These are phyloP conservation scores for Verticillium tricorpus DNA, from an alignment of 2,329 filamentous ascomycete genomes.

Conservation along the genomic window DNA sequence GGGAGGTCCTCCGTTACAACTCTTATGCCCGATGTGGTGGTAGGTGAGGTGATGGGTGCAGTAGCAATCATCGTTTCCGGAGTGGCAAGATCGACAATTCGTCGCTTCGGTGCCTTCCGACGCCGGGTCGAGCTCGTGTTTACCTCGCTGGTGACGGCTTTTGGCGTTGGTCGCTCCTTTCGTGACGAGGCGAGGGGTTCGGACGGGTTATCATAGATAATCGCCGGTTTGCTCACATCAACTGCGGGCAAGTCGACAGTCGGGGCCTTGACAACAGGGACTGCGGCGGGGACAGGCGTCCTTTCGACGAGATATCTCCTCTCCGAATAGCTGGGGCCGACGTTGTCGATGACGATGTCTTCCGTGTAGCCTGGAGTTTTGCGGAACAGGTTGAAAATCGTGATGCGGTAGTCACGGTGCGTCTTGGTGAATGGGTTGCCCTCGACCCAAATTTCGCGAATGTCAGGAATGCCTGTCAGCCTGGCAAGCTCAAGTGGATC, in stretches of 20 bases:
- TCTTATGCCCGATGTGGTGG: constrained; percentile 4
- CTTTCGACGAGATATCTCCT: constrained; percentile 80
- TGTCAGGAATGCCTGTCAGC: constrained; percentile 83
- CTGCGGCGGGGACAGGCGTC: constrained; percentile 67
- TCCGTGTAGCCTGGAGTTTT: constrained; percentile 84
- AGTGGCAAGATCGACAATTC: constrained; percentile 61
- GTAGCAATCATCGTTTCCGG: constrained; percentile 29
- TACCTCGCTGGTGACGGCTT: constrained; percentile 52
- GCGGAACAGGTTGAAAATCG: constrained; percentile 94
- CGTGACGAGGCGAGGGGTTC: constrained; percentile 46
- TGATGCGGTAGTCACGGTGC: constrained; percentile 78
- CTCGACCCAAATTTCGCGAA: constrained; percentile 87
- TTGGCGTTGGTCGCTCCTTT: constrained; percentile 54
- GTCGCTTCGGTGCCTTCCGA: constrained; percentile 54
- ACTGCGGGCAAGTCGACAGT: constrained; percentile 58
- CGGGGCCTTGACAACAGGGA: constrained; percentile 72
- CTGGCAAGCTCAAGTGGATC: constrained; percentile 89
- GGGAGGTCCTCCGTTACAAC: constrained; percentile 5
- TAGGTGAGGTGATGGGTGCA: not conserved
- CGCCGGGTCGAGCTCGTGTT: constrained; percentile 57
- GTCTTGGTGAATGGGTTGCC: constrained; percentile 90
- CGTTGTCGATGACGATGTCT: constrained; percentile 84
- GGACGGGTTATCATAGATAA: constrained; percentile 47
- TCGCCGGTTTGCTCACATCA: constrained; percentile 64
- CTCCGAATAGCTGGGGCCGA: constrained; percentile 79